Percentiles rank a stretch among this genome's conserved stretches.
These are phyloP conservation scores for Colletotrichum australisinense DNA, from an alignment of 2,329 filamentous ascomycete species.

Conservation along the genomic window DNA sequence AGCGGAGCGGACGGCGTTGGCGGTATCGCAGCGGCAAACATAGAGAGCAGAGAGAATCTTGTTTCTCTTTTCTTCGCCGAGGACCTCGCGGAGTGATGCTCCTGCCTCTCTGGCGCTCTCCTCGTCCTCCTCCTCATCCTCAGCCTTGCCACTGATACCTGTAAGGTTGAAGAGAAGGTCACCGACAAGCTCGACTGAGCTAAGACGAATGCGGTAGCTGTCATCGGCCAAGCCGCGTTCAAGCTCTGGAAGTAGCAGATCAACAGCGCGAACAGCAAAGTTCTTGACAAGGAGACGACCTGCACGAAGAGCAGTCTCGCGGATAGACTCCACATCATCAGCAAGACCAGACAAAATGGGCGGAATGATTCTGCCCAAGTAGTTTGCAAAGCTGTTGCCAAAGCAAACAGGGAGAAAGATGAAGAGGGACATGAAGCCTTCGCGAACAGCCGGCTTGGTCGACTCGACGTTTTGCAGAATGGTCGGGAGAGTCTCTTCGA, in stretches of 20 bases:
- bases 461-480: constrained; percentile 97
- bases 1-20: constrained; percentile 87
- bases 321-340: constrained; percentile 95
- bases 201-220: constrained; percentile 96
- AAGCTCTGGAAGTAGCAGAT: constrained; percentile 91
- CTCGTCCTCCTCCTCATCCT: constrained; percentile 82
- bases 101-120: constrained; percentile 86
- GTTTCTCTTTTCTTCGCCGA: constrained; percentile 96
- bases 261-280: constrained; percentile 94
- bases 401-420: constrained; percentile 99
- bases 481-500: constrained; percentile 96
- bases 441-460: constrained; percentile 87
- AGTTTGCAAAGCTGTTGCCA: constrained; percentile 97
- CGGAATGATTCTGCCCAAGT: constrained; percentile 94
- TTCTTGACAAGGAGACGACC: constrained; percentile 97
- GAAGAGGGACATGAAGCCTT: constrained; percentile 99
- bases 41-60: constrained; percentile 97
- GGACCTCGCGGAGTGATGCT: constrained; percentile 90
- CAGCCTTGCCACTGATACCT: constrained; percentile 84
- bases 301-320: constrained; percentile 94
- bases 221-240: constrained; percentile 98
- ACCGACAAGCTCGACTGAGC: constrained; percentile 96
- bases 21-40: constrained; percentile 97
- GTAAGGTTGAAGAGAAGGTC: constrained; percentile 98
- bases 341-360: constrained; percentile 94